Evolutionary conservation across 495 filamentous ascomycete genomes (phyloP).

Genomic region (Xylona heveae): DNA sequence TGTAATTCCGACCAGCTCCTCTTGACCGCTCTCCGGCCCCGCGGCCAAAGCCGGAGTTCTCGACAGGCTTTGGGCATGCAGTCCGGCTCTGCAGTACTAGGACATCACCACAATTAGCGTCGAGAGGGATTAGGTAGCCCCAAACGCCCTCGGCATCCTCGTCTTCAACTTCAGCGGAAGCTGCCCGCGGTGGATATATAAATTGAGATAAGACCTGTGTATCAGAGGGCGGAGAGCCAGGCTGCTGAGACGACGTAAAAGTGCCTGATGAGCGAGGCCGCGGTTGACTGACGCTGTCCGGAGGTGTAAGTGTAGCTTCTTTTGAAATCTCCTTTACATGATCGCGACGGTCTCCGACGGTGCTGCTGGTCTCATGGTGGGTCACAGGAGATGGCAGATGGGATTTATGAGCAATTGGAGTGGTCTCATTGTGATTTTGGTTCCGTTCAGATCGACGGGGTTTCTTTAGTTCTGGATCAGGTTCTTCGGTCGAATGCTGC

Average conservation of each 20-base stretch:
- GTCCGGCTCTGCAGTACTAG: slow-evolving; percentile 51
- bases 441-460: slow-evolving; percentile 41
- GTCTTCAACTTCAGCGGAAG: slow-evolving; percentile 66
- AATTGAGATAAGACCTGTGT: slow-evolving; percentile 60
- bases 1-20: slow-evolving; percentile 12
- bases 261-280: slow-evolving; percentile 23
- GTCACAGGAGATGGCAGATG: slow-evolving; percentile 75
- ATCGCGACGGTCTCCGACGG: too few species aligned
- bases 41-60: slow-evolving; percentile 12
- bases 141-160: slow-evolving; percentile 81
- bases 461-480: slow-evolving; percentile 29
- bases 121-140: slow-evolving; percentile 80
- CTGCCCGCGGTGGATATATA: slow-evolving; percentile 46
- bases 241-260: slow-evolving; percentile 36
- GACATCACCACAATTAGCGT: slow-evolving; percentile 41
- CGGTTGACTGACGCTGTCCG: slow-evolving; percentile 34
- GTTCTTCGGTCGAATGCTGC: slow-evolving; percentile 15
- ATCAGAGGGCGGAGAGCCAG: slow-evolving; percentile 42
- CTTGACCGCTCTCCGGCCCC: slow-evolving; percentile 14
- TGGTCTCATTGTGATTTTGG: slow-evolving; percentile 26
- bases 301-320: slow-evolving; percentile 51
- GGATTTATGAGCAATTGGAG: slow-evolving; percentile 34
- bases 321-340: slow-evolving; percentile 37
- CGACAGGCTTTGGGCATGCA: slow-evolving; percentile 32
- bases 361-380: slow-evolving; percentile 37